phyloP scores from a whole-genome alignment of 2,329 filamentous ascomycete genomes.

The Berkeleyomyces basicola region DNA sequence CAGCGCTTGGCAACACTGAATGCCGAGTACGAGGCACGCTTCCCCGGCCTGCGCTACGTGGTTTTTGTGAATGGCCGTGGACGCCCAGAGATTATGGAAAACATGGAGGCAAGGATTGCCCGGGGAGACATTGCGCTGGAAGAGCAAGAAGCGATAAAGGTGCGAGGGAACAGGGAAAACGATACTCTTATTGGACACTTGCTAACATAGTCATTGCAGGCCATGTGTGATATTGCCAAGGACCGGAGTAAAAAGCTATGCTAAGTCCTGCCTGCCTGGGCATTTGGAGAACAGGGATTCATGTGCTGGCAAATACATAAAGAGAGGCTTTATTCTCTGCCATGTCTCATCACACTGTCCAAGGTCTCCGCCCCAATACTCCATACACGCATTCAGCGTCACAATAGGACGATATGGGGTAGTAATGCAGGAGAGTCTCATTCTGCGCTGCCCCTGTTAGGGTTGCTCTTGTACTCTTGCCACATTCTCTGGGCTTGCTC shows the following conservation, averaged over 20 bases:
- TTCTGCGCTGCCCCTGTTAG: not conserved
- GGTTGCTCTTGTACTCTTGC: not conserved
- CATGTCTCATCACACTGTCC: not conserved
- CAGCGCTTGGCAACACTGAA: slow-evolving; percentile 48
- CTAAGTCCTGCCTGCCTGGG: slow-evolving; percentile 5
- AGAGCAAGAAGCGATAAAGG: slow-evolving; percentile 57
- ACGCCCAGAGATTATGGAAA: slow-evolving; percentile 57
- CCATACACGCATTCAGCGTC: not conserved
- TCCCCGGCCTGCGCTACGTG: slow-evolving; percentile 74
- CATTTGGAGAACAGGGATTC: not conserved
- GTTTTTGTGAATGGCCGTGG: slow-evolving; percentile 78
- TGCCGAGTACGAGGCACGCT: slow-evolving; percentile 58
- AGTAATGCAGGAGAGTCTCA: not conserved
- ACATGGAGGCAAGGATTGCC: slow-evolving; percentile 62
- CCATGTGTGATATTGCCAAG: slow-evolving; percentile 81
- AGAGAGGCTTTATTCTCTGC: not conserved
- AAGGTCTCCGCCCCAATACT: not conserved
- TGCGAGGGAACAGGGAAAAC: slow-evolving; percentile 23
- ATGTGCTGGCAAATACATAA: not conserved
- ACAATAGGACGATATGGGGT: not conserved
- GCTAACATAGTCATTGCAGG: slow-evolving; percentile 30
- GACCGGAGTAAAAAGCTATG: slow-evolving; percentile 55
- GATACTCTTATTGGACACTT: not conserved
- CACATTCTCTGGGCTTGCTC: not conserved
- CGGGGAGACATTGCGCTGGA: slow-evolving; percentile 50